These are phyloP conservation scores for Fusarium annulatum DNA, from an alignment of 2,329 filamentous ascomycete genomes.

Conservation along the genomic window DNA sequence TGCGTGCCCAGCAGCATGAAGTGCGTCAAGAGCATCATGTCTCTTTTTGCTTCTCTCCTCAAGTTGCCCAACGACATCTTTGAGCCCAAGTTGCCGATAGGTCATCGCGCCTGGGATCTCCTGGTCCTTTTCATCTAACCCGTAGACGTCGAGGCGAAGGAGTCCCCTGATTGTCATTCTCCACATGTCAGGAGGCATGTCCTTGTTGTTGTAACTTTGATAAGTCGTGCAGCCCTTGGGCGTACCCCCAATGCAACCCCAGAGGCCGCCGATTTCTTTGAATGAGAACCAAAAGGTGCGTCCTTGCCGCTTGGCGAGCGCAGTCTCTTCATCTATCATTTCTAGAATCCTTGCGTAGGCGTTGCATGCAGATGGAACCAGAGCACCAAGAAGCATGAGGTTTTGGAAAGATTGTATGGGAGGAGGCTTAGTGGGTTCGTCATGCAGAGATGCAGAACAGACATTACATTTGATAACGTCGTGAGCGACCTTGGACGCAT, in stretches of 20 bases:
- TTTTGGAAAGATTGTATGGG: conserved; percentile 66
- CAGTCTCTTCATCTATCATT: conserved; percentile 65
- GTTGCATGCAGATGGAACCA: conserved; percentile 68
- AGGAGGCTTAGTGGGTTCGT: conserved; percentile 49
- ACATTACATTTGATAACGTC: conserved; percentile 61
- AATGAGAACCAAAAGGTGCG: conserved; percentile 59
- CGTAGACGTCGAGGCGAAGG: conserved; percentile 68
- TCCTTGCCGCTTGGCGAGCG: conserved; percentile 55
- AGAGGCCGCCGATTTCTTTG: conserved; percentile 60
- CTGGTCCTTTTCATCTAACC: conserved; percentile 49
- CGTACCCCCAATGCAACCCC: conserved; percentile 51
- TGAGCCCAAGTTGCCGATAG: conserved; percentile 60
- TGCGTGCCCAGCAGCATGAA: conserved; percentile 54
- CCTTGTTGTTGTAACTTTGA: conserved; percentile 53
- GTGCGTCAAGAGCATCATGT: conserved; percentile 62
- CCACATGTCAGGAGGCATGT: conserved; percentile 66
- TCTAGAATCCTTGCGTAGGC: conserved; percentile 66
- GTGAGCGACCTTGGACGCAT: conserved; percentile 61
- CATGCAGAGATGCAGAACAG: conserved; percentile 57
- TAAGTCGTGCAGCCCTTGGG: conserved; percentile 44
- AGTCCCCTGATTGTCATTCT: conserved; percentile 64
- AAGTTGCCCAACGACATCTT: conserved; percentile 64
- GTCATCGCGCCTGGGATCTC: conserved; percentile 19
- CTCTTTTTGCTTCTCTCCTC: conserved; percentile 61
- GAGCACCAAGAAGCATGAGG: conserved; percentile 67